Conservation (phyloP, 352 stramenopile species). For the Globisporangium viniferum region DNA sequence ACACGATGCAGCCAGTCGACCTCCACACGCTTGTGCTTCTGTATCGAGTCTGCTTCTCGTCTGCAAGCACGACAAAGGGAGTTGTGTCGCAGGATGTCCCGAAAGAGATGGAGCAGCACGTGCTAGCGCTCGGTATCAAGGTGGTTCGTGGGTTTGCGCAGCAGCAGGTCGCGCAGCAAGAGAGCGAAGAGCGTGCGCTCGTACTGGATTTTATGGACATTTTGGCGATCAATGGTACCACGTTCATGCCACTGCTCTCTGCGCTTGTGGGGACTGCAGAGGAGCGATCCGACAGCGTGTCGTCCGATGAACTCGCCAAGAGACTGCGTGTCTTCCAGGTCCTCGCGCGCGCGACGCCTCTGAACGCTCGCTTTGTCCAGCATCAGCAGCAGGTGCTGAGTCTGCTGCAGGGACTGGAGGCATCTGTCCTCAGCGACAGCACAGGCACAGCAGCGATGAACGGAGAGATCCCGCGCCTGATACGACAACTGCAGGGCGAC, state of each 20-base stretch:
- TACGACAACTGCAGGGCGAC: slow-evolving; percentile 58
- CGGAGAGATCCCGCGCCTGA: slow-evolving; percentile 34
- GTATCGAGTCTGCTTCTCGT: slow-evolving; percentile 53
- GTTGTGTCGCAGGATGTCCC: slow-evolving; percentile 36
- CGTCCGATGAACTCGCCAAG: slow-evolving; percentile 16
- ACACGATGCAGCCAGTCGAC: slow-evolving; percentile 37
- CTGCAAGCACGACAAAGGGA: slow-evolving; percentile 23
- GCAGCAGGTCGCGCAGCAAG: neutral
- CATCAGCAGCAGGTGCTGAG: slow-evolving; percentile 30
- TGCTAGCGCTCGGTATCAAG: slow-evolving; percentile 17
- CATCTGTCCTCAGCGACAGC: slow-evolving; percentile 9
- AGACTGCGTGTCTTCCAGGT: slow-evolving; percentile 45
- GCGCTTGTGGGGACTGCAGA: slow-evolving; percentile 11
- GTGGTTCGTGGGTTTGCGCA: slow-evolving; percentile 7
- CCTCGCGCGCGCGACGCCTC: slow-evolving; percentile 35
- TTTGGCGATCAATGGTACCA: slow-evolving; percentile 12
- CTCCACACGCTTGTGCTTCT: slow-evolving; percentile 63
- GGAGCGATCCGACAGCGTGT: slow-evolving; percentile 13
- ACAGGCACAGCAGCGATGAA: slow-evolving; percentile 15
- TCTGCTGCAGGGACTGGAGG: slow-evolving; percentile 26
- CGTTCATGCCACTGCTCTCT: slow-evolving; percentile 21
- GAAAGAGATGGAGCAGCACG: slow-evolving; percentile 39
- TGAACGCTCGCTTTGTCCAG: slow-evolving; percentile 36
- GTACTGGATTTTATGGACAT: slow-evolving; percentile 23
- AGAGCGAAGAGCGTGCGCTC: slow-evolving; percentile 18